These are phyloP conservation scores for Aspergillus sp. DNA, from an alignment of 2,329 filamentous ascomycete species.

Conservation along the genomic window DNA sequence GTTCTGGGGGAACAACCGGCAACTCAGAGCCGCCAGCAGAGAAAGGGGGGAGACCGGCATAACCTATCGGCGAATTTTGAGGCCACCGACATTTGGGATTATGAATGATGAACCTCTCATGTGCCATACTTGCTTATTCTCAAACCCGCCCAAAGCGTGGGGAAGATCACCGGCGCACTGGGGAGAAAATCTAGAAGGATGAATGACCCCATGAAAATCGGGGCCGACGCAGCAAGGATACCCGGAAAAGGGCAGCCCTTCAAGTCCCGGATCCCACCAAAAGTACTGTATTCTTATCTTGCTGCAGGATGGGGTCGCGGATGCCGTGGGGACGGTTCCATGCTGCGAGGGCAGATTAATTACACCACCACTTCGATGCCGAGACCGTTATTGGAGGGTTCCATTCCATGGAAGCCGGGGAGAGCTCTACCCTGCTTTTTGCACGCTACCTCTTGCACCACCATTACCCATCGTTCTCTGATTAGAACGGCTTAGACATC, in stretches of 20 bases:
- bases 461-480: not conserved
- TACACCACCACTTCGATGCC: slow-evolving; percentile 23
- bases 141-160: slow-evolving; percentile 6
- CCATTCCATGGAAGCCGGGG: slow-evolving; percentile 15
- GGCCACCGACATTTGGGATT: slow-evolving; percentile 10
- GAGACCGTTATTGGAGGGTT: slow-evolving; percentile 20
- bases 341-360: slow-evolving; percentile 17
- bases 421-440: not conserved
- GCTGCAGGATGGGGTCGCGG: slow-evolving; percentile 14
- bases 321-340: slow-evolving; percentile 13
- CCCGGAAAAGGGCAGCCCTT: not conserved
- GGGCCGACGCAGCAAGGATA: slow-evolving; percentile 15
- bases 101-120: not conserved
- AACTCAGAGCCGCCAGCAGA: not conserved
- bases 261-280: not conserved
- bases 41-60: not conserved
- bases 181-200: slow-evolving; percentile 11
- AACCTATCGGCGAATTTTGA: not conserved
- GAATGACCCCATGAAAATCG: slow-evolving; percentile 10
- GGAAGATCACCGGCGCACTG: slow-evolving; percentile 1
- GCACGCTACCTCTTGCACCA: not conserved
- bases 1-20: no score
- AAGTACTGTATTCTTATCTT: slow-evolving; percentile 1
- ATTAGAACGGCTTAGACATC: not conserved
- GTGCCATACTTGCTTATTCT: not conserved